Evolutionary conservation across 805 yeast genomes (phyloP), one percentile per base, ranked within the genome.

Genomic region (Ogataea henricii): DNA sequence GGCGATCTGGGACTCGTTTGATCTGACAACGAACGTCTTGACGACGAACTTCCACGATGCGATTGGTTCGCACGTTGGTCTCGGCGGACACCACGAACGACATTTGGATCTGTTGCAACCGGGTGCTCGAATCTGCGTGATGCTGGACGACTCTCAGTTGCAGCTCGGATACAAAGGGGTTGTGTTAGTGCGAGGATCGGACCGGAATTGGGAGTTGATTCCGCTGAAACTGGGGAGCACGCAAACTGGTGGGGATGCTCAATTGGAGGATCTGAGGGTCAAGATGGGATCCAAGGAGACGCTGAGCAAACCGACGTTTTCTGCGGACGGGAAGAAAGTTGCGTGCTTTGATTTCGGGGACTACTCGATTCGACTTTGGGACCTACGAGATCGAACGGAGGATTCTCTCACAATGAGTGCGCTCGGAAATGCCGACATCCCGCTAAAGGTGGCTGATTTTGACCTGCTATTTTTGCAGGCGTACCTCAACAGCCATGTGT

Each of bases 391-490:
- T 12, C 4, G 22, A n/a, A 12, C 7, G 17, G 13, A 23, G 27
- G 62, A 56, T 27, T 33, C 35, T 3, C 16, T 61, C 16, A 51
- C 46, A 18, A 44, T 55, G 8, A 46, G 46, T n/a, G 45, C 52
- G 6, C 21, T 60, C 17, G 53, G 51, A 17, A 49, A 55, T 41
- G 46, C 54, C 10, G 46, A 40, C 12, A 52, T 64, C 13, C 61
- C 63, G 7, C 45, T 64, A n/a, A 60, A 63, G 40, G 55, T 60
- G 1, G 62, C 65, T 1, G 56, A 62, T 38, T 63, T 63, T 20
- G 53, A 56, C 17, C 49, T 58, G 18, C 40, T 63, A 6, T 49
- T 63, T 25, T 39, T 64, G 7, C 66, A 65, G 41, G 41, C 54
- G 6, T 51, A 51, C 26, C 57, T 66, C 60, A 52, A 46, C 43